Evolutionary conservation across 208 protist species (phyloP).

Genomic region (Vickermania ingenoplastis): DNA sequence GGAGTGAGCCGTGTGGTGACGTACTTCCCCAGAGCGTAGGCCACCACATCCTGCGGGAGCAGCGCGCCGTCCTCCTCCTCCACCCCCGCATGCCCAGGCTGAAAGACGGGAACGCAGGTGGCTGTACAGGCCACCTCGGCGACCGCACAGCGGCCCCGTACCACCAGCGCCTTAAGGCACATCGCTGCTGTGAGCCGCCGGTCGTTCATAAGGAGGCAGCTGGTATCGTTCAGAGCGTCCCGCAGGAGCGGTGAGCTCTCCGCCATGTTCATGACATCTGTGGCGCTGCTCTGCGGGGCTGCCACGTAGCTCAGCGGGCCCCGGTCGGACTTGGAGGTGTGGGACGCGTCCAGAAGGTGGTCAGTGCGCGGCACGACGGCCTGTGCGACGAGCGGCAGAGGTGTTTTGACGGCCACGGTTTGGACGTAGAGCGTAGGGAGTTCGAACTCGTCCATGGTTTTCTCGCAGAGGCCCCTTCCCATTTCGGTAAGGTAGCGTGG

Average conservation of each 20-base stretch:
- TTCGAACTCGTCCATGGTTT: conserved; percentile 35
- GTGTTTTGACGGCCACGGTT: conserved; percentile 32
- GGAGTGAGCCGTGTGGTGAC: conserved; percentile 18
- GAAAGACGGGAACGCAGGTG: conserved; percentile 22
- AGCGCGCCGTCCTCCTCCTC: conserved; percentile 3
- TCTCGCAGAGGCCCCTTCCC: conserved; percentile 12
- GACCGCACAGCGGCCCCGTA: conserved; percentile 40
- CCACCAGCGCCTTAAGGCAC: conserved; percentile 32
- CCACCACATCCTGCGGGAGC: conserved; percentile 17
- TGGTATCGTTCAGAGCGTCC: conserved; percentile 27
- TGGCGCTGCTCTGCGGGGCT: conserved; percentile 23
- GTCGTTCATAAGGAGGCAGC: conserved; percentile 58
- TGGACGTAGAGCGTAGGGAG: conserved; percentile 45
- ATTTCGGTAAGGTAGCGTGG: conserved; percentile 17
- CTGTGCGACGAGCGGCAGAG: conserved; percentile 32
- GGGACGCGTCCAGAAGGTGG: conserved; percentile 15
- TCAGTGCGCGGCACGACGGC: conserved; percentile 30
- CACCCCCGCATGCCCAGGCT: conserved; percentile 12
- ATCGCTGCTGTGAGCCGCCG: conserved; percentile 19
- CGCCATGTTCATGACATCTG: conserved; percentile 30
- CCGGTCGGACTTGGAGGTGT: conserved; percentile 16
- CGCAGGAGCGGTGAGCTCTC: conserved; percentile 13
- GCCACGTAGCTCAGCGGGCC: conserved; percentile 26
- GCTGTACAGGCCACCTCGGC: conserved; percentile 46
- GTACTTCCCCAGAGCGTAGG: conserved; percentile 26